Percentiles rank a stretch among this genome's conserved stretches.
These are phyloP conservation scores for Penicillium antarcticum DNA, from an alignment of 495 filamentous ascomycete genomes.

Conservation along the genomic window DNA sequence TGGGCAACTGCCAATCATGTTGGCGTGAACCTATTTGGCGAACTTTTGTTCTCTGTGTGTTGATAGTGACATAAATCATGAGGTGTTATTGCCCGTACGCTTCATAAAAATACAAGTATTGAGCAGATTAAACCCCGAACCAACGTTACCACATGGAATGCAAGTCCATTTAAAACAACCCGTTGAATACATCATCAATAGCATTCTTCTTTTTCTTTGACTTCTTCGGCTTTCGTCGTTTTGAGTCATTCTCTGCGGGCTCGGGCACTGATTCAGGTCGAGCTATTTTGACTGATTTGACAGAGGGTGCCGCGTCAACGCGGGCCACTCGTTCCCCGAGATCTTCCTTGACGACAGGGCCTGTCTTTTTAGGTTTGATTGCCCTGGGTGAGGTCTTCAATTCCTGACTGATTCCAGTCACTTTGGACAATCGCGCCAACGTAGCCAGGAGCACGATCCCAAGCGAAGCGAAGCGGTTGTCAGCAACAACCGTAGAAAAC, in stretches of 20 bases:
- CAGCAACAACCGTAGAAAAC: slow-evolving; percentile 67
- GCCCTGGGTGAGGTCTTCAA: slow-evolving; percentile 6
- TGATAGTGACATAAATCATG: neutral
- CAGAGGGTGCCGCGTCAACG: neutral
- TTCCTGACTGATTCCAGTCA: slow-evolving; percentile 33
- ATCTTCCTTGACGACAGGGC: slow-evolving; percentile 18
- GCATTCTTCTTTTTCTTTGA: slow-evolving; percentile 53
- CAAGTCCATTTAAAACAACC: slow-evolving; percentile 38
- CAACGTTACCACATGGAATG: slow-evolving; percentile 18
- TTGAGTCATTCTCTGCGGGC: neutral
- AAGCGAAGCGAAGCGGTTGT: slow-evolving; percentile 73
- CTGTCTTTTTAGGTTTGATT: neutral
- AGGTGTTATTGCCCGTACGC: neutral
- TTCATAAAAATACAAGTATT: no score
- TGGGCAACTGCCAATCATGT: slow-evolving; percentile 85
- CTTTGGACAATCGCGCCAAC: slow-evolving; percentile 56
- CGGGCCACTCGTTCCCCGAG: slow-evolving; percentile 32
- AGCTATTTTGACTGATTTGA: neutral
- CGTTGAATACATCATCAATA: slow-evolving; percentile 61
- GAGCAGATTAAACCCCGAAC: no score
- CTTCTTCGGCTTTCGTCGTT: slow-evolving; percentile 18
- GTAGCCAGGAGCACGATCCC: slow-evolving; percentile 69
- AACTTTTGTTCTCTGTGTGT: slow-evolving; percentile 54
- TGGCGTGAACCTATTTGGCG: slow-evolving; percentile 51
- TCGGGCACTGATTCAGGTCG: neutral